Evolutionary conservation across 78 protist species (phyloP), one percentile per base, ranked within the genome.

Genomic region (Thecamonas trahens): DNA sequence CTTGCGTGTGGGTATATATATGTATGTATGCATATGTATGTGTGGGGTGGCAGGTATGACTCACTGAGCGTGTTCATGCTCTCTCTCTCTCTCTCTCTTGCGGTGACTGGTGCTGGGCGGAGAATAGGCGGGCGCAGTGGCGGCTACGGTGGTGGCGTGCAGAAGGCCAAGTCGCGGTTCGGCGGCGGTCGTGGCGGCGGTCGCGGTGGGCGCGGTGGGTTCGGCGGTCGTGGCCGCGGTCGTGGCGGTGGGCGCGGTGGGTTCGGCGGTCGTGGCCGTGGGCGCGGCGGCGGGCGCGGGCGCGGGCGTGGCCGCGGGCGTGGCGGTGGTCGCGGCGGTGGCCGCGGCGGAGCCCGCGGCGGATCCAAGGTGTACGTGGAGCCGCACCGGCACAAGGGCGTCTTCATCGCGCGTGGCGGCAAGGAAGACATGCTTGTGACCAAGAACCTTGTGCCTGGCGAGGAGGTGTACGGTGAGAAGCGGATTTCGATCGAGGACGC

Each of bases 381-480:
- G 73, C 99, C 96, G 24, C 99, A 94, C 49, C 82, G 99, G 32
- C 87, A 79, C 72, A 72, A 24, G 22, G 94, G 95, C 18, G 91
- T 98, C 49, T 98, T 79, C 80, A 45, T 98, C 20, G 95, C 91
- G 9, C 73, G 74, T 38, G 85, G 93, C 67, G 92, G 89, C 53
- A 91, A 84, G 64, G 99, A 94, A 68, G 98, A 94, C 34, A 65
- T 79, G 18, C 79, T 97, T 0, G 72, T 87, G 45, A 96, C 99
- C 6, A 34, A 57, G 34, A 94, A 92, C 89, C 57, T 90, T 37
- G 93, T 73, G 50, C 91, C 97, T 32, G 99, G 99, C 9, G 97
- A 88, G 52, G 67, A 94, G 0, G 99, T 97, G 11, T 98, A 98
- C 69, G 97, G 97, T 29, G 99, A 98, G 80, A 98, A 98, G 92